Evolutionary conservation across 2,329 filamentous ascomycete species (phyloP).

Genomic region (Colletotrichum echinochloae): DNA sequence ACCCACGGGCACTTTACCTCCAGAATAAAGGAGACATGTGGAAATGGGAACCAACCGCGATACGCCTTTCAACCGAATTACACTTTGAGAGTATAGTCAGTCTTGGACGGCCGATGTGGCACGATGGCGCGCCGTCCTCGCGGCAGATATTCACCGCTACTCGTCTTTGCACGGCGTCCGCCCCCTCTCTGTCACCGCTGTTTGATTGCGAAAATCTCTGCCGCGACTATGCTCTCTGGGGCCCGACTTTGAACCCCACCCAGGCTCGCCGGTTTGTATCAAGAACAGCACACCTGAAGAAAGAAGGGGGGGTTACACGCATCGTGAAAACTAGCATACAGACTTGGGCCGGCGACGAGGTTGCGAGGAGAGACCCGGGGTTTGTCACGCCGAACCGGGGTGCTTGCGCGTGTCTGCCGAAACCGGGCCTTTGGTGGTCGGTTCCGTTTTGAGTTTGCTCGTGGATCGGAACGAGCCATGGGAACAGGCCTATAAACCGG

Average conservation of each 20-base stretch:
- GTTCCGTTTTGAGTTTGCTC: not conserved
- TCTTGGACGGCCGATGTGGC: not conserved
- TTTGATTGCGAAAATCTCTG: not conserved
- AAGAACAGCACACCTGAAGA: too few species aligned
- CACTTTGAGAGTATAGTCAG: not conserved
- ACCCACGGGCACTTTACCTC: not conserved
- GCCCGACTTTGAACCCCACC: too few species aligned
- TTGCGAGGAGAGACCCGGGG: not conserved
- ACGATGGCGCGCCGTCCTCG: not conserved
- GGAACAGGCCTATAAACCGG: not conserved
- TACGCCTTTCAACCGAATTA: not conserved
- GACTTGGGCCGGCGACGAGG: not conserved
- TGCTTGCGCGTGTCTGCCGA: not conserved
- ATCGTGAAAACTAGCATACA: too few species aligned
- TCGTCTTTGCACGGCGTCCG: not conserved
- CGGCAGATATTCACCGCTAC: not conserved
- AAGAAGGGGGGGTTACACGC: too few species aligned
- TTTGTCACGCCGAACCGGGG: not conserved
- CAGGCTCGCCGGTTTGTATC: too few species aligned
- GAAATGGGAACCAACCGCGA: not conserved
- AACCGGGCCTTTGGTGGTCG: not conserved
- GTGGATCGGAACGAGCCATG: not conserved
- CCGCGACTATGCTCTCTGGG: not conserved
- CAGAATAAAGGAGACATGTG: not conserved
- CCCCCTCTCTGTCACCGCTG: not conserved